Evolutionary conservation across 2,329 filamentous ascomycete species (phyloP).

Genomic region (Paramyrothecium roridum): DNA sequence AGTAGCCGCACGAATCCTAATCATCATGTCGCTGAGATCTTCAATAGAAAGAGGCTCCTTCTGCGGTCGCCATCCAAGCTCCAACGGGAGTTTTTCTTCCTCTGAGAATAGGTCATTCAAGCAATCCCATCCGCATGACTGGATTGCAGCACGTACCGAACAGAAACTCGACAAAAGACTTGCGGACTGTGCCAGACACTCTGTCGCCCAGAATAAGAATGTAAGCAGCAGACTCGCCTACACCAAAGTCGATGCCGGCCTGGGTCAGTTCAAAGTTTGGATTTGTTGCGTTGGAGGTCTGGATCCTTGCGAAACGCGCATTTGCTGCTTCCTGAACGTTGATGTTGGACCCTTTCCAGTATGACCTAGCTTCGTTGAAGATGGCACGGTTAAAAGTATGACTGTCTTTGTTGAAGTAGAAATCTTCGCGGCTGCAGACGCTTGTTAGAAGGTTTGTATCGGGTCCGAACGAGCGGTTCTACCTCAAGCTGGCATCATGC

Average conservation of each 20-base stretch:
- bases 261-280: constrained; percentile 44
- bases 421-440: constrained; percentile 39
- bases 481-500: constrained; percentile 45
- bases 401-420: constrained; percentile 43
- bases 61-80: neutral
- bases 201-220: constrained; percentile 46
- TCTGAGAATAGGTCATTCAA: neutral
- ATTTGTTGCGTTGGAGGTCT: constrained; percentile 42
- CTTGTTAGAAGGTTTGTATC: neutral
- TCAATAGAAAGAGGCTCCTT: neutral
- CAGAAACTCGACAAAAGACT: neutral
- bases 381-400: constrained; percentile 49
- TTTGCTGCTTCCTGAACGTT: constrained; percentile 39
- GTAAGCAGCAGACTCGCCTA: constrained; percentile 47
- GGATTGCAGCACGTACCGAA: neutral
- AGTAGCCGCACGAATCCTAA: neutral
- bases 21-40: neutral
- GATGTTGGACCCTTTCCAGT: constrained; percentile 41
- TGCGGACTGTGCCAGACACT: neutral
- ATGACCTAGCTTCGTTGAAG: constrained; percentile 41
- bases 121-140: neutral
- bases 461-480: constrained; percentile 1
- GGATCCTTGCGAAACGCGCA: constrained; percentile 39
- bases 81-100: neutral
- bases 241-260: constrained; percentile 38